Evolutionary conservation across 2,329 filamentous ascomycete species (phyloP).

Genomic region (Pseudogymnoascus sp.): DNA sequence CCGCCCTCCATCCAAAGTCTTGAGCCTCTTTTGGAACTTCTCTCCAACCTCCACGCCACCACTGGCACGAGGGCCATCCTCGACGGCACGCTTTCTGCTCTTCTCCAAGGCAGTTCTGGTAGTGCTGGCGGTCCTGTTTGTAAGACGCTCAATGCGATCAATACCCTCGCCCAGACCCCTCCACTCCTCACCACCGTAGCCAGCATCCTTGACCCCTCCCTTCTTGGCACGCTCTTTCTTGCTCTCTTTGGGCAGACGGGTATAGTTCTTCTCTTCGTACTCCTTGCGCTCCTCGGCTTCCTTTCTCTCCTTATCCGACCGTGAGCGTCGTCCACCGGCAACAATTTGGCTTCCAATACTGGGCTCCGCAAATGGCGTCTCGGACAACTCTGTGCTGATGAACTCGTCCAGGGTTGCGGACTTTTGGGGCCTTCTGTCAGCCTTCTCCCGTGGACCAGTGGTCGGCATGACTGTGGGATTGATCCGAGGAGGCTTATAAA

Average conservation of each 20-base stretch:
- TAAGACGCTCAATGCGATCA: constrained; percentile 78
- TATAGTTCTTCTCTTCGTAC: constrained; percentile 91
- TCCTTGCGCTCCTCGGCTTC: constrained; percentile 70
- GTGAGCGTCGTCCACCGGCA: constrained; percentile 68
- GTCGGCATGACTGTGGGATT: constrained; percentile 79
- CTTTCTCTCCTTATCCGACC: constrained; percentile 67
- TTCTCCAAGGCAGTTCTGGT: constrained; percentile 60
- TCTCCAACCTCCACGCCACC: constrained; percentile 63
- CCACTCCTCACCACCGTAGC: constrained; percentile 93
- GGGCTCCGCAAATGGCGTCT: constrained; percentile 74
- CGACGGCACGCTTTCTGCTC: constrained; percentile 72
- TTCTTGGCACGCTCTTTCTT: constrained; percentile 79
- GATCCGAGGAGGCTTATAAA: constrained; percentile 85
- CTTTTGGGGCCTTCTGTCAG: constrained; percentile 56
- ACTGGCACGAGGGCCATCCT: constrained; percentile 65
- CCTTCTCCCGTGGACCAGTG: constrained; percentile 39
- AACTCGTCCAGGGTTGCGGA: constrained; percentile 91
- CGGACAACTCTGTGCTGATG: constrained; percentile 73
- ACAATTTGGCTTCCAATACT: constrained; percentile 88
- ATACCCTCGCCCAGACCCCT: constrained; percentile 74
- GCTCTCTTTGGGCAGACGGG: constrained; percentile 73
- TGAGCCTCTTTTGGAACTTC: constrained; percentile 63
- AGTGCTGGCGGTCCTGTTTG: constrained; percentile 55
- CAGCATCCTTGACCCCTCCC: constrained; percentile 41
- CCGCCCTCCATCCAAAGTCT: constrained; percentile 37